A percentile compares a stretch with the other conserved stretches of the same genome.
These are phyloP conservation scores for Candida nonsorbophila DNA, from an alignment of 805 yeast species.

Conservation along the genomic window DNA sequence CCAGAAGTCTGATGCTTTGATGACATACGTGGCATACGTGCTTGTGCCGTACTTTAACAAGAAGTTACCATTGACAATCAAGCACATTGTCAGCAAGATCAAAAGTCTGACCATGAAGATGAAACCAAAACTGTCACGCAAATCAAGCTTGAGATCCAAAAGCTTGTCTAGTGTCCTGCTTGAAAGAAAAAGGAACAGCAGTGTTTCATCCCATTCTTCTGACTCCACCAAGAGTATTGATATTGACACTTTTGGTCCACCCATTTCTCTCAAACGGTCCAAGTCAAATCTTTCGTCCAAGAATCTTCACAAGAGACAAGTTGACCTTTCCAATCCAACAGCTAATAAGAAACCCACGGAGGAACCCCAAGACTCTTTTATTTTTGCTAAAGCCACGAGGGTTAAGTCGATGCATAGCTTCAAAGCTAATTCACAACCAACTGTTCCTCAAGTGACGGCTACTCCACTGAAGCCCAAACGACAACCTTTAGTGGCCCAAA, in stretches of 20 bases:
- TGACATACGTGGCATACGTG: slow-evolving; percentile 48
- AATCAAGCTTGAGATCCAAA: slow-evolving; percentile 7
- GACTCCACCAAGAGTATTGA: slow-evolving; percentile 4
- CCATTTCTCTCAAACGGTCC: slow-evolving; percentile 31
- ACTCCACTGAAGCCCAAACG: slow-evolving; percentile 26
- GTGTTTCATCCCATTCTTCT: background rate
- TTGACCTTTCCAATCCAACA: slow-evolving; percentile 24
- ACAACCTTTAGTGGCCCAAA: slow-evolving; percentile 2
- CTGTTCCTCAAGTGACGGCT: slow-evolving; percentile 17
- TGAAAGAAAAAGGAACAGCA: no score
- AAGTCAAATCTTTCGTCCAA: slow-evolving; percentile 36
- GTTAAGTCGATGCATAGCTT: slow-evolving; percentile 6
- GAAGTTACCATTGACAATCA: slow-evolving; percentile 42
- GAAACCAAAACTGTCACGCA: slow-evolving; percentile 1
- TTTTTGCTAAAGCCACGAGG: slow-evolving; percentile 14
- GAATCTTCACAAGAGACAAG: slow-evolving; percentile 33
- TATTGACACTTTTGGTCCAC: slow-evolving; percentile 22
- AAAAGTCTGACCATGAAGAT: slow-evolving; percentile 41
- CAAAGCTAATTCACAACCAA: slow-evolving; percentile 1
- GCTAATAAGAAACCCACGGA: slow-evolving; percentile 2
- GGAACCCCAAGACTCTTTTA: slow-evolving; percentile 1
- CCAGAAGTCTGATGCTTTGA: slow-evolving; percentile 20
- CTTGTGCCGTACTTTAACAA: slow-evolving; percentile 50
- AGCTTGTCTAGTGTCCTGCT: background rate
- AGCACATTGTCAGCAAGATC: slow-evolving; percentile 41